Percentiles rank a stretch among this genome's conserved stretches.
These are phyloP conservation scores for Ramularia endophylla DNA, from an alignment of 2,329 filamentous ascomycete species.

Conservation along the genomic window DNA sequence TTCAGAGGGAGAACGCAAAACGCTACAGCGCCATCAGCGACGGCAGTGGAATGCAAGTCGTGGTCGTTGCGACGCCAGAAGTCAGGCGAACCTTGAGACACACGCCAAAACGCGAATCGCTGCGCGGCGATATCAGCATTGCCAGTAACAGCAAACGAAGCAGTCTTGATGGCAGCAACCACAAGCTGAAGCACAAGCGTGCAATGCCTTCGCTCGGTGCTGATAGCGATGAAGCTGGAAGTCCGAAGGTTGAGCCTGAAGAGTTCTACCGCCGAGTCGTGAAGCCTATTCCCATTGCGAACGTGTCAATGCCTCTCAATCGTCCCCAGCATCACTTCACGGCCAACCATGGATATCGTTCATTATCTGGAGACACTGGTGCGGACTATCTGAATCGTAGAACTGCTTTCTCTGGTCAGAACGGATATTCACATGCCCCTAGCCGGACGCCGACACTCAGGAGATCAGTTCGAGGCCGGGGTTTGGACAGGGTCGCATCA, in stretches of 20 bases:
- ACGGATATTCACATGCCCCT: neutral
- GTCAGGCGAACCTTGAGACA: slow-evolving; percentile 21
- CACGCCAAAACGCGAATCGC: slow-evolving; percentile 18
- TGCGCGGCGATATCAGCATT: slow-evolving; percentile 20
- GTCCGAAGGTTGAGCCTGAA: neutral
- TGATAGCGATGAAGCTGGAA: neutral
- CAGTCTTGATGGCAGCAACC: slow-evolving; percentile 13
- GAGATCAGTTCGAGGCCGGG: slow-evolving; percentile 13
- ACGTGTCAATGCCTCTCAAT: too few species aligned
- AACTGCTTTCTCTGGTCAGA: neutral
- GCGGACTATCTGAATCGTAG: slow-evolving; percentile 1
- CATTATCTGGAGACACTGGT: too few species aligned
- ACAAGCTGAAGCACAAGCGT: slow-evolving; percentile 15
- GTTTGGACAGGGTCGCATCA: slow-evolving; percentile 9
- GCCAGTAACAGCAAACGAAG: slow-evolving; percentile 10
- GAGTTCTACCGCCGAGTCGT: neutral
- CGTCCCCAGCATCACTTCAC: too few species aligned
- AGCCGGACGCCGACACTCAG: slow-evolving; percentile 12
- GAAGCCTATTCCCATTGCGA: too few species aligned
- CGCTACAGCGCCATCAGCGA: slow-evolving; percentile 23
- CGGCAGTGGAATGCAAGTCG: slow-evolving; percentile 16
- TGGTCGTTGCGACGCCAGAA: slow-evolving; percentile 9
- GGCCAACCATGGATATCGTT: too few species aligned
- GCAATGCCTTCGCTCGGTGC: slow-evolving; percentile 11
- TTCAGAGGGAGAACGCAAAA: slow-evolving; percentile 27